Percentiles rank a stretch among this genome's conserved stretches.
Conservation (phyloP, 768 basidiomycete genomes). For the Pilatotrama ljubarskyi region DNA sequence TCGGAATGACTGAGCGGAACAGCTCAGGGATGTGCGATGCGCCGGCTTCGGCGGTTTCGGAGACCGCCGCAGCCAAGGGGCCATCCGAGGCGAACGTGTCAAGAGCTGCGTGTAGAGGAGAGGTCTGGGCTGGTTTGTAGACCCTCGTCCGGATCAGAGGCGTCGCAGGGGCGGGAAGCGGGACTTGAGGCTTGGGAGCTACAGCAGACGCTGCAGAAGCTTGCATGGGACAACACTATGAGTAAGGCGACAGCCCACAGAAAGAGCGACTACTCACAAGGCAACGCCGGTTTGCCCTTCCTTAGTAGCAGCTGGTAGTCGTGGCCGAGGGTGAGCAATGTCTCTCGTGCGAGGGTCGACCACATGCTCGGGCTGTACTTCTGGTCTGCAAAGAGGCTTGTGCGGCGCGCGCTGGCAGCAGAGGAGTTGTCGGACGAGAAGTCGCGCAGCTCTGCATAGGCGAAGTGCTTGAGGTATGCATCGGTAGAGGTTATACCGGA, state of each 20-base stretch:
- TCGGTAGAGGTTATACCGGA: conserved; percentile 63
- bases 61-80: conserved; percentile 39
- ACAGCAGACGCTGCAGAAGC: conserved; percentile 32
- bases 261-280: conserved; percentile 19
- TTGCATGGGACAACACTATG: too few relatives aligned
- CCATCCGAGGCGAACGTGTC: conserved; percentile 62
- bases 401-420: conserved; percentile 45
- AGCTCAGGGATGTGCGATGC: conserved; percentile 51
- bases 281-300: conserved; percentile 47
- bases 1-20: conserved; percentile 42
- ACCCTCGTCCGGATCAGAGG: conserved; percentile 42
- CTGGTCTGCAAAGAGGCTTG: conserved; percentile 66
- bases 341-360: conserved; percentile 57
- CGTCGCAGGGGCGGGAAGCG: conserved; percentile 39
- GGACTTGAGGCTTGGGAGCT: conserved; percentile 35
- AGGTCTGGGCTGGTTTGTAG: conserved; percentile 44
- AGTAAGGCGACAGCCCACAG: neutral
- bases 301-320: conserved; percentile 70
- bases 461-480: conserved; percentile 57
- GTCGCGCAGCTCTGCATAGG: conserved; percentile 60
- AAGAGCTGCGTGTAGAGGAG: conserved; percentile 55
- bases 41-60: conserved; percentile 50
- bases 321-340: conserved; percentile 58
- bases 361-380: conserved; percentile 66
- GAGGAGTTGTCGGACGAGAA: conserved; percentile 48